phyloP scores from a whole-genome alignment of 2,329 filamentous ascomycete genomes.

The Calonectria pseudoreteaudii region DNA sequence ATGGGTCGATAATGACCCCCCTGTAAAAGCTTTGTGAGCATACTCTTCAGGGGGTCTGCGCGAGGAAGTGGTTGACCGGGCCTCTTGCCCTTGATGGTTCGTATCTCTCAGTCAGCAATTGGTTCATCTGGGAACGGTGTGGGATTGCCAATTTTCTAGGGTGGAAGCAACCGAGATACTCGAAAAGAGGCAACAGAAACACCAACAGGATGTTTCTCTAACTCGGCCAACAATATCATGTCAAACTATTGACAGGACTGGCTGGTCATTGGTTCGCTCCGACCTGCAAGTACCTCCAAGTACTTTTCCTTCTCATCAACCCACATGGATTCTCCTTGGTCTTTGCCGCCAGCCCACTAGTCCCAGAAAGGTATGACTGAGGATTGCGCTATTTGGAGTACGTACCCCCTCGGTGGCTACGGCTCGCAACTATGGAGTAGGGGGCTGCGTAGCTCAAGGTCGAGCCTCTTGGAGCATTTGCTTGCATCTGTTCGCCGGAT shows the following conservation, averaged over 20 bases:
- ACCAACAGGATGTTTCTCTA: neutral
- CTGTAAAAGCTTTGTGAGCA: neutral
- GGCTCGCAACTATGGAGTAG: constrained; percentile 9
- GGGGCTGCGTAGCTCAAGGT: constrained; percentile 18
- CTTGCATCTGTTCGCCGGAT: constrained; percentile 24
- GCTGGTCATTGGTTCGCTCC: neutral
- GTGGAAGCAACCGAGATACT: neutral
- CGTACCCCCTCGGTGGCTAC: neutral
- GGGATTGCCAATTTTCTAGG: neutral
- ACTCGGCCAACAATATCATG: constrained; percentile 9
- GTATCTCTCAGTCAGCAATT: neutral
- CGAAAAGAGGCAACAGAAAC: constrained; percentile 6
- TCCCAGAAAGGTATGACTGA: constrained; percentile 36
- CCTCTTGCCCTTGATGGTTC: neutral
- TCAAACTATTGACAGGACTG: neutral
- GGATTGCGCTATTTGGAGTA: constrained; percentile 34
- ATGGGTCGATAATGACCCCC: neutral
- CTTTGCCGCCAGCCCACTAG: constrained; percentile 31
- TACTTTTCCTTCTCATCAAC: constrained; percentile 37
- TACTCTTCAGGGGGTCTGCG: neutral
- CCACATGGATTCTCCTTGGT: constrained; percentile 27
- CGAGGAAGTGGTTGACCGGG: neutral
- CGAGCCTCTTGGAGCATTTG: constrained; percentile 14
- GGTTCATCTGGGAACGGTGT: neutral
- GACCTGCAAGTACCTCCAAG: constrained; percentile 31